These are phyloP conservation scores for Rhodotorula taiwanensis DNA, from an alignment of 768 basidiomycete species.

Conservation along the genomic window DNA sequence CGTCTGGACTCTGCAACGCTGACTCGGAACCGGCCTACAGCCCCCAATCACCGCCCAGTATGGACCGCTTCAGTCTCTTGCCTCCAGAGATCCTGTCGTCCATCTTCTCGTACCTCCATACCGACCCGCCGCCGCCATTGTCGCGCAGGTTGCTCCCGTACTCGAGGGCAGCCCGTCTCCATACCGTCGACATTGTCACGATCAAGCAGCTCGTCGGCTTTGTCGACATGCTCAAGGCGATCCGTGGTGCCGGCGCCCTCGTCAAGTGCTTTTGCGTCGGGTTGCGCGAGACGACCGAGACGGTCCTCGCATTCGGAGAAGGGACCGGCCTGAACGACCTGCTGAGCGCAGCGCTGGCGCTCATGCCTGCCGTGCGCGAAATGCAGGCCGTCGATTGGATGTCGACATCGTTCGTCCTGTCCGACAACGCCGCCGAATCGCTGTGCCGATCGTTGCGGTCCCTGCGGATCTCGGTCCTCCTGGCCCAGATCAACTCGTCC, in stretches of 20 bases:
- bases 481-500: slow-evolving; percentile 2
- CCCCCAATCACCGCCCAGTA: neutral
- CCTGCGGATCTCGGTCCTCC: neutral
- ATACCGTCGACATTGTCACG: neutral
- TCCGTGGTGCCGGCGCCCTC: neutral
- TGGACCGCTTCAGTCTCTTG: neutral
- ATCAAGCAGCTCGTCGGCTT: neutral
- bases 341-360: neutral
- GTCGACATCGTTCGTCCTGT: slow-evolving; percentile 4
- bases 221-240: neutral
- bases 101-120: neutral
- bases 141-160: slow-evolving; percentile 21
- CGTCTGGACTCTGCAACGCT: no score
- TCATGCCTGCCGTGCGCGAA: slow-evolving; percentile 2
- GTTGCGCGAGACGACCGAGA: slow-evolving; percentile 9
- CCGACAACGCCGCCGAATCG: neutral
- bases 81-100: slow-evolving; percentile 20
- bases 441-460: neutral
- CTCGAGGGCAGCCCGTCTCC: slow-evolving; percentile 10
- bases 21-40: no score
- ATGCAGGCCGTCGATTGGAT: slow-evolving; percentile 14
- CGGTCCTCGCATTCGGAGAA: slow-evolving; percentile 3
- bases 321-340: neutral
- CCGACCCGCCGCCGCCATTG: slow-evolving; percentile 3
- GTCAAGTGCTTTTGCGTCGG: neutral